Conservation (phyloP, 495 filamentous ascomycete species). For the Neurospora tetrasperma region DNA sequence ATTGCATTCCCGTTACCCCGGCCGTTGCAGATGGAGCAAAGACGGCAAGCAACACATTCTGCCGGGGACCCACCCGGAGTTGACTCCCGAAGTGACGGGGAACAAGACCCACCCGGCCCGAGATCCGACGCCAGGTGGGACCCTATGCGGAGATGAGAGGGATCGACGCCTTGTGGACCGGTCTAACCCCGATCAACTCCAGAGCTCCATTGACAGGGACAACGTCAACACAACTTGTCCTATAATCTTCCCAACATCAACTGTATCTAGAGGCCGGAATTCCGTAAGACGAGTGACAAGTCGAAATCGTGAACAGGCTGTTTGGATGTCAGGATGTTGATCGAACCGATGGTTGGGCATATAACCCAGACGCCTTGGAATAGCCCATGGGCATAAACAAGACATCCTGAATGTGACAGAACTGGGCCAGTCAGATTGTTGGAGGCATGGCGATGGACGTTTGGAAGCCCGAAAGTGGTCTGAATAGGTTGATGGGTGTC, state of each 20-base stretch:
- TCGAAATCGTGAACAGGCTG: neutral
- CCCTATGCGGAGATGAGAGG: neutral
- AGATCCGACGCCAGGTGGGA: neutral
- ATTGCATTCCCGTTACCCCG: neutral
- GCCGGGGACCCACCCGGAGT: neutral
- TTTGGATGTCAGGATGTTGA: neutral
- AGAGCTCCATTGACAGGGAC: neutral
- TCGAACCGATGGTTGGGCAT: neutral
- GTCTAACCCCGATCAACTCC: neutral
- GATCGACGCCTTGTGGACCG: neutral
- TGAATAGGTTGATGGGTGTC: neutral
- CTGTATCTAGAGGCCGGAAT: neutral
- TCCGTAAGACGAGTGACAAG: neutral
- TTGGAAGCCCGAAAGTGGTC: neutral
- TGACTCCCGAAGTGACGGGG: neutral
- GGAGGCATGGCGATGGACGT: neutral
- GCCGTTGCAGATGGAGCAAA: neutral
- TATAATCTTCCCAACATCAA: neutral
- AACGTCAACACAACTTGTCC: neutral
- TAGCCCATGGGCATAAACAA: neutral
- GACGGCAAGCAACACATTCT: neutral
- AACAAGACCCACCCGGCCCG: neutral
- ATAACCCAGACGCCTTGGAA: neutral
- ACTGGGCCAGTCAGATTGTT: neutral
- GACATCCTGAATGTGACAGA: neutral